Evolutionary conservation across 495 filamentous ascomycete genomes (phyloP).

Genomic region (Neurospora sp.): DNA sequence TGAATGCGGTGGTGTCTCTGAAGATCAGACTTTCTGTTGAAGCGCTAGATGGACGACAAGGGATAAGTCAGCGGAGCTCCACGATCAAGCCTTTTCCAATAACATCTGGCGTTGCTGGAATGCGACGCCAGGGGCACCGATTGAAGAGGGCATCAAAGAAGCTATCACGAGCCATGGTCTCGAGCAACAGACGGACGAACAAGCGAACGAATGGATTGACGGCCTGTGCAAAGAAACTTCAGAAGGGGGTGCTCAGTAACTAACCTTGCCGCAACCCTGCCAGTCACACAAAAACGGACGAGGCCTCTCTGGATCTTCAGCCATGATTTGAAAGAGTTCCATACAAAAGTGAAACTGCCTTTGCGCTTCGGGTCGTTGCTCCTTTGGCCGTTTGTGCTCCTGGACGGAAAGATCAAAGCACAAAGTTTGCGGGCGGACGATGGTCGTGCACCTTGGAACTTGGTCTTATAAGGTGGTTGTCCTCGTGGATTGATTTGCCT

Average conservation of each 20-base stretch:
- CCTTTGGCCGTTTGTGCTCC: neutral
- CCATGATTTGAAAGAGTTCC: neutral
- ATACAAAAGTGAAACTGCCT: neutral
- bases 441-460: neutral
- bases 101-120: neutral
- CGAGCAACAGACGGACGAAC: neutral
- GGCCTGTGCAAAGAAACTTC: neutral
- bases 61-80: neutral
- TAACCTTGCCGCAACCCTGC: constrained; percentile 42
- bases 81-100: neutral
- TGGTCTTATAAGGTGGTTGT: neutral
- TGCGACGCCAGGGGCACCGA: neutral
- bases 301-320: constrained; percentile 8
- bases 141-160: neutral
- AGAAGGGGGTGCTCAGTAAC: constrained; percentile 7
- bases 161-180: neutral
- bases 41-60: constrained; percentile 45
- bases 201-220: neutral
- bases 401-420: neutral
- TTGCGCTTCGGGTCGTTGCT: neutral
- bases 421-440: neutral
- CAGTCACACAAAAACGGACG: constrained; percentile 46
- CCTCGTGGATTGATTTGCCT: neutral
- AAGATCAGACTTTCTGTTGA: constrained; percentile 89
- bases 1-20: constrained; percentile 84